Conservation (phyloP, 176 grass and related monocot genomes). For the Carex pumila region DNA sequence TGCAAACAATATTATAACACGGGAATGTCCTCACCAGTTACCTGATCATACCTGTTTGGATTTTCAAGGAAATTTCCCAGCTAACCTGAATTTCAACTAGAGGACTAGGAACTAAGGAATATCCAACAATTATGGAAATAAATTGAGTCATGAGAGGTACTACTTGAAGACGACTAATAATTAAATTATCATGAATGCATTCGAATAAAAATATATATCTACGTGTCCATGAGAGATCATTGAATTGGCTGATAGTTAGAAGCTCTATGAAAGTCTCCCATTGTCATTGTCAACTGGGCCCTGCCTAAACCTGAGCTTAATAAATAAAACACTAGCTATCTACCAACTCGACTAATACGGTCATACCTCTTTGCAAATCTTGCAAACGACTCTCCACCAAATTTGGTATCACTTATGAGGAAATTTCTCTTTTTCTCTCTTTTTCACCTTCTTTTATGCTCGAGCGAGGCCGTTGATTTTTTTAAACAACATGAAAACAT, state of each 20-base stretch:
- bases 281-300: not conserved
- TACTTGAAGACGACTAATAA: not conserved
- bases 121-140: not conserved
- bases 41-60: not conserved
- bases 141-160: not conserved
- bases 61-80: not conserved
- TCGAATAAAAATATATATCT: no score
- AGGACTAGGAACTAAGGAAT: not conserved
- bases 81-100: not conserved
- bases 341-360: not conserved
- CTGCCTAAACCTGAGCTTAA: not conserved
- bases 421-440: not conserved
- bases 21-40: not conserved
- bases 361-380: not conserved
- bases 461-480: not conserved
- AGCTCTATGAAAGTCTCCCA: not conserved
- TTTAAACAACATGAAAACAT: slow-evolving; percentile 25
- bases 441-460: not conserved
- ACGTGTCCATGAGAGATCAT: no score
- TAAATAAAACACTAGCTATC: not conserved
- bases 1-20: not conserved
- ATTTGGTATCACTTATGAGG: slow-evolving; percentile 1
- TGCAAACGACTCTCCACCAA: not conserved
- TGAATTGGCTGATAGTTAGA: not conserved
- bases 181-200: not conserved